phyloP scores from a whole-genome alignment of 2,329 filamentous ascomycete genomes.

The Elsinoe necatrix region DNA sequence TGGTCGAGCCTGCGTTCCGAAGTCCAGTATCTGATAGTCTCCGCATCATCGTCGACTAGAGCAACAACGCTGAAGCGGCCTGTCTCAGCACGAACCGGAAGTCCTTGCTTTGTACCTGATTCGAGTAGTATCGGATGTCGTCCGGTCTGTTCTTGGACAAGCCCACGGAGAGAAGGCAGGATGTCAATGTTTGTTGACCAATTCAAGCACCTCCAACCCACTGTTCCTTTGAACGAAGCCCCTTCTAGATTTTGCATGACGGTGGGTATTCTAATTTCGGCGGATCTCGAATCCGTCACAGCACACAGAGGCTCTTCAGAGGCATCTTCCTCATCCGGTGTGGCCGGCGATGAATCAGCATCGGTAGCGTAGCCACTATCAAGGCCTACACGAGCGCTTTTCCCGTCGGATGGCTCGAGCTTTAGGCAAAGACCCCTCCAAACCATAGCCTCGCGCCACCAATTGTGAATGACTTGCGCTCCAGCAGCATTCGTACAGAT shows the following conservation, averaged over 20 bases:
- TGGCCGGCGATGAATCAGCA: background rate
- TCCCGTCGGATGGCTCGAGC: too few relatives aligned
- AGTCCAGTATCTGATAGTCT: slow-evolving; percentile 22
- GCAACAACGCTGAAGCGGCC: slow-evolving; percentile 69
- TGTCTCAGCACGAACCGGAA: slow-evolving; percentile 38
- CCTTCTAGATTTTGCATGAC: background rate
- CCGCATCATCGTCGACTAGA: slow-evolving; percentile 49
- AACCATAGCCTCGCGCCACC: slow-evolving; percentile 58
- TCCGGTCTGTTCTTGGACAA: background rate
- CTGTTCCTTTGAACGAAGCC: background rate
- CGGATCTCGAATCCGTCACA: too few relatives aligned
- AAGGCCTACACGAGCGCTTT: background rate
- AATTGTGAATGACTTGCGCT: slow-evolving; percentile 58
- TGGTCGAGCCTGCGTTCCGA: background rate
- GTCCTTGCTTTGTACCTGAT: slow-evolving; percentile 37
- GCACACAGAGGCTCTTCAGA: background rate
- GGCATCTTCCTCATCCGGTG: background rate
- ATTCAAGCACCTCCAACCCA: slow-evolving; percentile 9
- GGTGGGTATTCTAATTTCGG: too few relatives aligned
- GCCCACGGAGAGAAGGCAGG: background rate
- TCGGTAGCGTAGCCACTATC: slow-evolving; percentile 15
- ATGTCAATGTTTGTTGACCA: background rate
- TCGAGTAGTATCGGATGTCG: slow-evolving; percentile 37
- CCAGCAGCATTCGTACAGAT: slow-evolving; percentile 67
- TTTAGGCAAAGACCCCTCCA: slow-evolving; percentile 38